phyloP scores from a whole-genome alignment of 345 rosid genomes.

The Acer yangbiense region DNA sequence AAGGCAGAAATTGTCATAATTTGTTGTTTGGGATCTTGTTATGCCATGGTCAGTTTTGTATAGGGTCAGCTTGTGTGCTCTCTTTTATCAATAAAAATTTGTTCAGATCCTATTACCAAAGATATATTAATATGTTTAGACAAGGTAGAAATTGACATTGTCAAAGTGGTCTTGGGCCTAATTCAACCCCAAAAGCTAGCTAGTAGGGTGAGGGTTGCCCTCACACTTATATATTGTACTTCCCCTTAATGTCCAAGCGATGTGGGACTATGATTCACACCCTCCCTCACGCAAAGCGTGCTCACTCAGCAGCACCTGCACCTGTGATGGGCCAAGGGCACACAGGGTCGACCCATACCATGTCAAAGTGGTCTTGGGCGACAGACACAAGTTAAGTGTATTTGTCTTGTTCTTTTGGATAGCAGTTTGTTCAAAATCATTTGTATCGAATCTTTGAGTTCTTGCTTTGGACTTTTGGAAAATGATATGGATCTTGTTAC shows the following conservation, averaged over 20 bases:
- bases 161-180: too few relatives aligned
- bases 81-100: background rate
- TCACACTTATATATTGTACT: too few relatives aligned
- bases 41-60: background rate
- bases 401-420: background rate
- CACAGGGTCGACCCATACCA: too few relatives aligned
- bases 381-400: background rate
- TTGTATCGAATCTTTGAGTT: background rate
- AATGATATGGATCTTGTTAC: background rate
- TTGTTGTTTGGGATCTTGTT: background rate
- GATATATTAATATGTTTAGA: background rate
- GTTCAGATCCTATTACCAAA: background rate
- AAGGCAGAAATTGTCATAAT: background rate
- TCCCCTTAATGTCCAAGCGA: too few relatives aligned
- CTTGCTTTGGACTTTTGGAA: background rate
- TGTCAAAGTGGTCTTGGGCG: too few relatives aligned
- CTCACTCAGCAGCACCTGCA: too few relatives aligned
- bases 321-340: too few relatives aligned
- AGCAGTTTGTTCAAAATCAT: background rate
- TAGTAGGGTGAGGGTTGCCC: too few relatives aligned
- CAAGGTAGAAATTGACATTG: background rate
- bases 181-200: too few relatives aligned
- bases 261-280: too few relatives aligned
- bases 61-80: background rate
- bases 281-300: too few relatives aligned